Percentiles rank a stretch among this genome's conserved stretches.
Evolutionary conservation across 1,139 yeast genomes (phyloP).

Genomic region (Debaryomyces sp.): DNA sequence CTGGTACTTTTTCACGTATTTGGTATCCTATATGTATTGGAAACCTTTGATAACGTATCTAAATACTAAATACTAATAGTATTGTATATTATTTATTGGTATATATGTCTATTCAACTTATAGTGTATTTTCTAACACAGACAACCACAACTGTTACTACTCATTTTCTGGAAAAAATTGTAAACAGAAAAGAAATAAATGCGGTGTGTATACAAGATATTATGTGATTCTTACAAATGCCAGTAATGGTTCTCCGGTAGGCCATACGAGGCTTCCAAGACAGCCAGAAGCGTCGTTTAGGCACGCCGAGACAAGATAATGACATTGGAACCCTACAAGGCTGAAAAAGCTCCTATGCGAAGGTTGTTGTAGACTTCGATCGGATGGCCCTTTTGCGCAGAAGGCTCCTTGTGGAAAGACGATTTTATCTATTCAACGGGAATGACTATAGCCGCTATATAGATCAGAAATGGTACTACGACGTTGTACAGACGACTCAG

Average conservation of each 20-base stretch:
- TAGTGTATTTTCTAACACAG: constrained; percentile 2
- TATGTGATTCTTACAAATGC: background rate
- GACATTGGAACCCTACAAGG: background rate
- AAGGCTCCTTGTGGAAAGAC: background rate
- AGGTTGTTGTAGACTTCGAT: background rate
- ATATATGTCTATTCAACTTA: background rate
- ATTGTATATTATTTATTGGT: background rate
- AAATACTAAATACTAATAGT: background rate
- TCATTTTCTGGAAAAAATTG: constrained; percentile 6
- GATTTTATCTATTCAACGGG: background rate
- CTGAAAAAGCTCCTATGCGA: background rate
- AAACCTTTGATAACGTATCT: background rate
- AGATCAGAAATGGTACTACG: background rate
- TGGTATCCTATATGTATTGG: background rate
- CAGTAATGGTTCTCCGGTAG: background rate
- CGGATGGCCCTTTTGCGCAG: background rate
- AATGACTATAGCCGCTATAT: background rate
- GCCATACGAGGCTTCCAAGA: background rate
- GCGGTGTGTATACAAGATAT: constrained; percentile 4
- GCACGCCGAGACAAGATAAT: background rate
- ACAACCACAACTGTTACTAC: constrained; percentile 6
- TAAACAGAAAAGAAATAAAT: constrained; percentile 8
- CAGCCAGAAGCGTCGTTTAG: background rate
- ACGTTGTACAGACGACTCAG: background rate
- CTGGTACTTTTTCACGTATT: background rate